These are phyloP conservation scores for Hansenula lynferdii DNA, from an alignment of 1,139 yeast species.

Conservation along the genomic window DNA sequence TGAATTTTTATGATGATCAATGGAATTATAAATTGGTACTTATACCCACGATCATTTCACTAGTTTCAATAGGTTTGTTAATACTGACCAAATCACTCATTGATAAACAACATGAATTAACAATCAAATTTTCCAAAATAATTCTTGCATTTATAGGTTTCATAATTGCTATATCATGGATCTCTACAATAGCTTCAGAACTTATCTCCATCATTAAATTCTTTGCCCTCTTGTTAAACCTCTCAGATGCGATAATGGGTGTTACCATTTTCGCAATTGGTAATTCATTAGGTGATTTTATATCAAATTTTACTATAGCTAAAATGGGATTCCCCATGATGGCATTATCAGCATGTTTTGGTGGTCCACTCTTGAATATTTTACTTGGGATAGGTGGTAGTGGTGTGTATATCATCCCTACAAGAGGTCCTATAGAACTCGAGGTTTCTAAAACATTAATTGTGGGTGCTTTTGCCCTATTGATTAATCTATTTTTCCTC, in stretches of 20 bases:
- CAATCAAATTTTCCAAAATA: conserved; percentile 4
- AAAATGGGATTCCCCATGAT: conserved; percentile 83
- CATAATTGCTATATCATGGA: conserved; percentile 62
- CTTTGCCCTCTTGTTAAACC: conserved; percentile 50
- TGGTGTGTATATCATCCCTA: conserved; percentile 47
- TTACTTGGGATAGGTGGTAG: conserved; percentile 63
- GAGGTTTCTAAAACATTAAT: conserved; percentile 42
- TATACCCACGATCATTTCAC: conserved; percentile 5
- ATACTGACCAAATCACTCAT: conserved; percentile 4
- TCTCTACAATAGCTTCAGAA: conserved; percentile 71
- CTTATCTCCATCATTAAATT: conserved; percentile 65
- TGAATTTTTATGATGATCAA: conserved; percentile 14
- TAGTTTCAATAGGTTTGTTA: neutral
- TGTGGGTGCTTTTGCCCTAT: conserved; percentile 46
- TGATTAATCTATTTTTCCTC: conserved; percentile 49
- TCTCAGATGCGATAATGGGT: conserved; percentile 82
- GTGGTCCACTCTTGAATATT: conserved; percentile 76
- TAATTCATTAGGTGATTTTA: conserved; percentile 84
- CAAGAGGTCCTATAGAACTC: conserved; percentile 28
- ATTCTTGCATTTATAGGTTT: conserved; percentile 55
- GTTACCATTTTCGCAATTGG: conserved; percentile 89
- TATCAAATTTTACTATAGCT: conserved; percentile 82
- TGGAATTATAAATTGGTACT: conserved; percentile 4
- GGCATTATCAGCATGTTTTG: conserved; percentile 95
- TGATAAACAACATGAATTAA: conserved; percentile 1